Base-by-base conservation (phyloP, 139 green algal species). In the Tetratostichococcus sp. region DNA sequence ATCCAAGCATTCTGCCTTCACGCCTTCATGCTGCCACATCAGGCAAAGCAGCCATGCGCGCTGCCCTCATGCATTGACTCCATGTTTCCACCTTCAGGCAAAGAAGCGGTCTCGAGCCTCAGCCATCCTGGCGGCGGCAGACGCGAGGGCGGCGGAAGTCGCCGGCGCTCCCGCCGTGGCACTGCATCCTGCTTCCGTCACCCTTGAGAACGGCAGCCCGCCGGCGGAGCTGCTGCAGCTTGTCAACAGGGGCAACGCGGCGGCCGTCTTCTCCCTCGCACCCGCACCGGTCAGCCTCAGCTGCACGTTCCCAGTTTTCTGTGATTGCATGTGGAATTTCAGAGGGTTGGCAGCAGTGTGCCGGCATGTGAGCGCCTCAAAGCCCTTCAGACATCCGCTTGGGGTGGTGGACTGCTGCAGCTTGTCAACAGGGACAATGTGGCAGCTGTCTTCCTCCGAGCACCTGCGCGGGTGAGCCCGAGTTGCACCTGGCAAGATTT, bases 41-140 rank as follows among this genome's bases (percentile, higher is more conserved):
- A 69, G 79, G 39, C 79, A 70, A 4, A 32, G 31, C 34, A 70
- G 79, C 32, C 62, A 66, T 62, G n/a, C 79, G 35, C 69, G 71
- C 68, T n/a, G n/a, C n/a, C n/a, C n/a, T n/a, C n/a, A n/a, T n/a
- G n/a, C n/a, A n/a, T n/a, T n/a, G n/a, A n/a, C n/a, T n/a, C n/a
- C n/a, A n/a, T n/a, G n/a, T n/a, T n/a, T n/a, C n/a, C n/a, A n/a
- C 39, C 39, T 50, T 6, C 77, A 84, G 50, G 32, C 42, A 35
- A 83, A 83, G n/a, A 71, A 80, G 21, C 75, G 78, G 11, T 3
- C 43, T 25, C 58, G n/a, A 30, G 30, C 42, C 32, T 30, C 35
- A 77, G 22, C 30, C 28, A 71, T 71, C 32, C 43, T 32, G 50
- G 28, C 32, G 30, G 50, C 19, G 30, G 19, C 31, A 32, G 19